Conservation (phyloP, 2,329 filamentous ascomycete genomes). For the Daldinia sp. region DNA sequence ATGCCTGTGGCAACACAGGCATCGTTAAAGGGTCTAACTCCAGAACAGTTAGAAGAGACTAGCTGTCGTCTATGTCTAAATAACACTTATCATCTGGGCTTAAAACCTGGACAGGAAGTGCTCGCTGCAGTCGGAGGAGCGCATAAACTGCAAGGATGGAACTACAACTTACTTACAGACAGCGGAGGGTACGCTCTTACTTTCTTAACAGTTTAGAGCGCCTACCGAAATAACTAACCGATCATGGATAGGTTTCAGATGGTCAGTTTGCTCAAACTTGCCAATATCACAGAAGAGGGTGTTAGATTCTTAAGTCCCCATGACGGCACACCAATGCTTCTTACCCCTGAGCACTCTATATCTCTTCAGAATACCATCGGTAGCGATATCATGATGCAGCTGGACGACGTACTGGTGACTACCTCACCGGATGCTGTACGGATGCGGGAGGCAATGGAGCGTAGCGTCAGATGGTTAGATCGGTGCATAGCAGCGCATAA, state of each 20-base stretch:
- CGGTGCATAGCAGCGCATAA: slow-evolving; percentile 91
- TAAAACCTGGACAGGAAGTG: slow-evolving; percentile 93
- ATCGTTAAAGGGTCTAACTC: slow-evolving; percentile 93
- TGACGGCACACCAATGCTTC: slow-evolving; percentile 93
- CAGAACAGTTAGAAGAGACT: slow-evolving; percentile 89
- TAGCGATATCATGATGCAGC: slow-evolving; percentile 99
- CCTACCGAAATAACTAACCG: slow-evolving; percentile 22
- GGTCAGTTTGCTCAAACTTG: slow-evolving; percentile 94
- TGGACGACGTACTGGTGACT: slow-evolving; percentile 97
- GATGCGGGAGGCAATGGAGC: slow-evolving; percentile 95
- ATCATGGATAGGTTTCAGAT: slow-evolving; percentile 83
- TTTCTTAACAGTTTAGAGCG: slow-evolving; percentile 4
- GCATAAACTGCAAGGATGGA: slow-evolving; percentile 95
- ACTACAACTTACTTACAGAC: slow-evolving; percentile 91
- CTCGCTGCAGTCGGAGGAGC: slow-evolving; percentile 90
- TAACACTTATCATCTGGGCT: slow-evolving; percentile 96
- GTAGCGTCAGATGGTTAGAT: slow-evolving; percentile 95
- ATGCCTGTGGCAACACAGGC: slow-evolving; percentile 99
- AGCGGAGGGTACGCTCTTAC: slow-evolving; percentile 70
- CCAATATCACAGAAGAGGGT: slow-evolving; percentile 93
- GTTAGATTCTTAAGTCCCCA: slow-evolving; percentile 97
- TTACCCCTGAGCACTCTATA: slow-evolving; percentile 98
- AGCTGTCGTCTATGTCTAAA: slow-evolving; percentile 93
- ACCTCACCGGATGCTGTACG: slow-evolving; percentile 89
- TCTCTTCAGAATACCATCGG: slow-evolving; percentile 96